Base-by-base conservation (phyloP, 208 protist genomes). In the Tritrichomonas foetus region DNA sequence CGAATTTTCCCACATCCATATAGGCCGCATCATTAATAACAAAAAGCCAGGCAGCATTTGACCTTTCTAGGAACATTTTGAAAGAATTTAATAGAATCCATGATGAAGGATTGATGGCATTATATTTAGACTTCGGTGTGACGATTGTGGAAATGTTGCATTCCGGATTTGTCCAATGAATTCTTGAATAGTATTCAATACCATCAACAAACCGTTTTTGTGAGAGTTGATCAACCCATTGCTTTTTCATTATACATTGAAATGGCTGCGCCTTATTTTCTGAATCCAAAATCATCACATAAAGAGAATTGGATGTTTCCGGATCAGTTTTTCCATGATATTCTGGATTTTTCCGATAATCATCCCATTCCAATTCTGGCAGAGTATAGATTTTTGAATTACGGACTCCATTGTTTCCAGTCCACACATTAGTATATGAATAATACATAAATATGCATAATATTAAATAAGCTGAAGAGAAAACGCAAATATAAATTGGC, bases 221-320 rank as follows among this genome's bases (percentile, higher is more conserved):
- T 39, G 47, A 47, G 39, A 89, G n/a, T 89, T 44, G 16, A 57
- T 89, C 78, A 20, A 89, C 47, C 78, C 78, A 89, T 36, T 89
- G 78, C 0, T 61, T 44, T 57, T 89, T 89, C 78, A 89, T 89
- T 57, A 89, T 39, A 16, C 78, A 89, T 57, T 89, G 78, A 57
- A 30, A 39, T 61, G 78, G 27, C 33, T 30, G 1, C 2, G 78
- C 3, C 30, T 53, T 16, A 57, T 39, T 57, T 89, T 89, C 78
- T n/a, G 14, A 57, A 39, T 89, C 78, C 20, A 89, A 16, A 55
- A 89, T 50, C 47, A 57, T 57, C 1, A 89, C 47, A 50, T 89
- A 89, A 39, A 89, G 41, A 57, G 33, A 50, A 9, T 82, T 39
- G 1, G 2, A 20, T 27, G 33, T 30, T 50, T n/a, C n/a, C n/a